Evolutionary conservation across 306 rosid species (phyloP).

Genomic region (Cucumis sativus): DNA sequence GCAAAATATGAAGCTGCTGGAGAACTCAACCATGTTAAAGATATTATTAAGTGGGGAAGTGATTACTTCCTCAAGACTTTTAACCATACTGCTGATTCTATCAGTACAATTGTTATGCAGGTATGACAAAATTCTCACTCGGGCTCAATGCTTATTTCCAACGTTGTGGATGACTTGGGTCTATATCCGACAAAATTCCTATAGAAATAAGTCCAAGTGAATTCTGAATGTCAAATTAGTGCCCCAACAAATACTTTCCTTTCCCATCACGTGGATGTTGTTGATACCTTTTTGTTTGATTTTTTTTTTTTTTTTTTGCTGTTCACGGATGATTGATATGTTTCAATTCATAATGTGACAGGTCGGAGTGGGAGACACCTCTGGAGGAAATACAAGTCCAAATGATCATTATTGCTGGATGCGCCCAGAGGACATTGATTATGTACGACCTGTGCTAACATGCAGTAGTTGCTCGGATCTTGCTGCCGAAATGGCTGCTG

Average conservation of each 20-base stretch:
- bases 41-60: conserved; percentile 82
- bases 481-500: conserved; percentile 94
- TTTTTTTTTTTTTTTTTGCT: neutral
- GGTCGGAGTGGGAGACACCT: conserved; percentile 80
- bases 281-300: neutral
- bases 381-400: conserved; percentile 57
- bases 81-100: conserved; percentile 69
- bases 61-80: conserved; percentile 94
- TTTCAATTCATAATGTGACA: conserved; percentile 15
- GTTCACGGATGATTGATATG: neutral
- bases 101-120: conserved; percentile 47
- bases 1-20: conserved; percentile 87
- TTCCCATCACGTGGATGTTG: neutral
- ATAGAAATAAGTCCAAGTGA: neutral
- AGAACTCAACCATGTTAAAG: conserved; percentile 76
- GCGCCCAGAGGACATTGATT: conserved; percentile 97
- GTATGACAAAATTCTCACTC: conserved; percentile 17
- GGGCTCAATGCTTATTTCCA: neutral
- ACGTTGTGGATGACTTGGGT: neutral
- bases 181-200: neutral
- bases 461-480: conserved; percentile 71
- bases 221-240: neutral
- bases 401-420: conserved; percentile 98
- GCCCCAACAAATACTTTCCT: neutral
- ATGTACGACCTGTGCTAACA: conserved; percentile 51